Percentiles rank a stretch among this genome's conserved stretches.
Evolutionary conservation across 2,329 filamentous ascomycete species (phyloP).

Genomic region (Ascochyta viciae-villosae): DNA sequence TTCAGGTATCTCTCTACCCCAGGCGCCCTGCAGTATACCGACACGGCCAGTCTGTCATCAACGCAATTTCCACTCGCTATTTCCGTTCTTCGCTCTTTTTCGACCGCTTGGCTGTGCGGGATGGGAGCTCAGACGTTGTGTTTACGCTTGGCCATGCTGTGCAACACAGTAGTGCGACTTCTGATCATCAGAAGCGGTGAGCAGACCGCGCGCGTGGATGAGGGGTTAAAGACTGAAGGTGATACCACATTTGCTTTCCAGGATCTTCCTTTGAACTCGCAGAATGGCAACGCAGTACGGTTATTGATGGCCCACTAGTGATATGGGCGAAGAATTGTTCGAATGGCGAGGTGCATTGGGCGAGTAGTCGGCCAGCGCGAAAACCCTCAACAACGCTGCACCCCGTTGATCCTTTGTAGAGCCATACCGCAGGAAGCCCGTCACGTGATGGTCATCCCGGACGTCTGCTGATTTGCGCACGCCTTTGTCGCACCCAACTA

Average conservation of each 20-base stretch:
- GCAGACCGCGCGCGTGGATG: conserved; percentile 12
- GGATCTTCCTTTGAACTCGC: conserved; percentile 9
- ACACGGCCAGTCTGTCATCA: neutral
- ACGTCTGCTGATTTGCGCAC: neutral
- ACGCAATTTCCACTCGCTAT: conserved; percentile 7
- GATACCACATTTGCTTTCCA: conserved; percentile 2
- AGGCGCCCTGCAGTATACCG: conserved; percentile 9
- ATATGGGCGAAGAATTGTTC: neutral
- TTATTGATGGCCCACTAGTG: neutral
- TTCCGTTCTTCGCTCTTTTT: neutral
- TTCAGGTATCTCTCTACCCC: neutral
- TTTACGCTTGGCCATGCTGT: conserved; percentile 7
- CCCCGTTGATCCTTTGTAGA: neutral
- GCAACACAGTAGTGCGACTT: conserved; percentile 5
- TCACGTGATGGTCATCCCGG: neutral
- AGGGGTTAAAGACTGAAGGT: conserved; percentile 6
- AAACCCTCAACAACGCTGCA: conserved; percentile 6
- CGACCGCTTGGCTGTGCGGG: neutral
- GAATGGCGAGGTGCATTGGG: conserved; percentile 8
- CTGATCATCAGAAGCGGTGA: conserved; percentile 11
- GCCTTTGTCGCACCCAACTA: neutral
- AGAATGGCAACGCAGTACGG: neutral
- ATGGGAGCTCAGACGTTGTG: conserved; percentile 1
- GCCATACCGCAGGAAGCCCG: neutral
- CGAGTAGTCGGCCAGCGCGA: conserved; percentile 9